These are phyloP conservation scores for Penicillium odoratum DNA, from an alignment of 495 filamentous ascomycete genomes.

Conservation along the genomic window DNA sequence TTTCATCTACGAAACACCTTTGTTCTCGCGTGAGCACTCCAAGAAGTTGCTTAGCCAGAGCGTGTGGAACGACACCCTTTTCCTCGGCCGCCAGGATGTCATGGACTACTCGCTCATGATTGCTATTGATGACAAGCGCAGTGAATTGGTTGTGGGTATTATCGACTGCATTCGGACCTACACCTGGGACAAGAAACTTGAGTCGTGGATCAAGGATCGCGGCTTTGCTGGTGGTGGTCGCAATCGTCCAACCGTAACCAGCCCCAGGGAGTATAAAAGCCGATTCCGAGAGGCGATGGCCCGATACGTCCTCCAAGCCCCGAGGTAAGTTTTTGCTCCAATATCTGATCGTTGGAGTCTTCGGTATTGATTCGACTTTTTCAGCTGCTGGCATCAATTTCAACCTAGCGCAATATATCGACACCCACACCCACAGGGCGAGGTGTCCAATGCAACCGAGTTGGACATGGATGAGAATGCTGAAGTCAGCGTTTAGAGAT, in stretches of 20 bases:
- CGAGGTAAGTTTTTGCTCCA: constrained; percentile 48
- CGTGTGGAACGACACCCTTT: constrained; percentile 95
- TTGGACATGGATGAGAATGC: constrained; percentile 25
- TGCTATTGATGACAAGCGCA: constrained; percentile 84
- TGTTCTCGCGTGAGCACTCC: constrained; percentile 90
- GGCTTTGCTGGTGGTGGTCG: constrained; percentile 81
- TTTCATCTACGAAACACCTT: constrained; percentile 94
- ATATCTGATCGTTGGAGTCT: not conserved
- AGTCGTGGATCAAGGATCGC: constrained; percentile 97
- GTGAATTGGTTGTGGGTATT: constrained; percentile 93
- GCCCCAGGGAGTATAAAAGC: constrained; percentile 95
- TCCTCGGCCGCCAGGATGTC: constrained; percentile 86
- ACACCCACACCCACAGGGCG: constrained; percentile 40
- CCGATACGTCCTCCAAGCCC: constrained; percentile 76
- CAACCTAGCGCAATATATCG: constrained; percentile 51
- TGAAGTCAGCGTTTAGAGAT: constrained; percentile 1
- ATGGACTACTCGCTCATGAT: constrained; percentile 99
- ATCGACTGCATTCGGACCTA: constrained; percentile 99
- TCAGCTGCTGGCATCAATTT: constrained; percentile 77
- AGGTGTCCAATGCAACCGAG: constrained; percentile 23
- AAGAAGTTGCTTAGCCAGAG: constrained; percentile 82
- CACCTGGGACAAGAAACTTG: constrained; percentile 99
- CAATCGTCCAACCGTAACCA: constrained; percentile 93
- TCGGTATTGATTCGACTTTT: constrained; percentile 11
- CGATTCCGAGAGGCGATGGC: constrained; percentile 97